Evolutionary conservation across 108 stramenopile genomes (phyloP).

Genomic region (Skeletonema marinoi): DNA sequence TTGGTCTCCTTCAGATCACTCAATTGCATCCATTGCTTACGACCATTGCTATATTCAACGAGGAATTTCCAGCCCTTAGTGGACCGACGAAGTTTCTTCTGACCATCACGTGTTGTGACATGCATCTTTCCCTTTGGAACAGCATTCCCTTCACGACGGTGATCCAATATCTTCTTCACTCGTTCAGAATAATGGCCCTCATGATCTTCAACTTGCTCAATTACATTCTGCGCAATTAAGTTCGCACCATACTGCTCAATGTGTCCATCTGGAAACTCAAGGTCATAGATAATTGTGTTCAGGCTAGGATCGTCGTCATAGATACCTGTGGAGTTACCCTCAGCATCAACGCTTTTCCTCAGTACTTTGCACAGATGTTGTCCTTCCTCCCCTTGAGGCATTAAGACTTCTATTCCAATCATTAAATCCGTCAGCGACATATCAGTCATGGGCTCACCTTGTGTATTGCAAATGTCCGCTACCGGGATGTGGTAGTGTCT

Average conservation of each 20-base stretch:
- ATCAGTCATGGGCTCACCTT: constrained; percentile 11
- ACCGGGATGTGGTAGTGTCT: constrained; percentile 1
- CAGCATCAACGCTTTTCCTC: no score
- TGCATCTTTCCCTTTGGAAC: background rate
- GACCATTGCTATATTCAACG: no score
- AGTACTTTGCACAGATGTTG: constrained; percentile 17
- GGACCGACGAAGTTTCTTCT: constrained; percentile 1
- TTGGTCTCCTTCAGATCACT: no score
- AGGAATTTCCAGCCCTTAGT: constrained; percentile 57
- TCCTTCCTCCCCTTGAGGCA: constrained; percentile 17
- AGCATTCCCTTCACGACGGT: constrained; percentile 4
- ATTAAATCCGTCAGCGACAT: constrained; percentile 25
- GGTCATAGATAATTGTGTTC: constrained; percentile 16
- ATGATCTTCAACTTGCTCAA: constrained; percentile 29
- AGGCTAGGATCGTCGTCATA: constrained; percentile 15
- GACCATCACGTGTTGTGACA: constrained; percentile 7
- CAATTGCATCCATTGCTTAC: no score
- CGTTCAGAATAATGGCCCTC: constrained; percentile 3
- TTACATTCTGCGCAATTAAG: constrained; percentile 54
- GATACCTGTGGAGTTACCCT: constrained; percentile 9
- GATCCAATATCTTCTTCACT: constrained; percentile 18
- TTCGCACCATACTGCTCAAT: constrained; percentile 45
- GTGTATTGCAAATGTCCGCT: constrained; percentile 26
- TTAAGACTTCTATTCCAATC: constrained; percentile 38
- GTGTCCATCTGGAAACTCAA: constrained; percentile 17